A percentile compares a stretch with the other conserved stretches of the same genome.
Conservation (phyloP, 441 rosid species). For the Gossypium lobatum region DNA sequence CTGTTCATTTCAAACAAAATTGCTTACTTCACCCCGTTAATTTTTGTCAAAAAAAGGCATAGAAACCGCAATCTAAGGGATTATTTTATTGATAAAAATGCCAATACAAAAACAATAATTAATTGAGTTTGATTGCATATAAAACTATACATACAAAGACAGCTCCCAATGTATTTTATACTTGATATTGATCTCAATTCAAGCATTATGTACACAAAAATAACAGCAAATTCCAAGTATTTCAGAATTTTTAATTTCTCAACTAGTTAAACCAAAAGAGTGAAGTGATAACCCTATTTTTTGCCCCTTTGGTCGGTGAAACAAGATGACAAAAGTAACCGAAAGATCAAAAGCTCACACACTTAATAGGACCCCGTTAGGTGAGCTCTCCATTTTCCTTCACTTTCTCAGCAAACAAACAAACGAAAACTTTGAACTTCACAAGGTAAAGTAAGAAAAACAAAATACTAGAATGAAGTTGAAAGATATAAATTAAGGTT, state of each 20-base stretch:
- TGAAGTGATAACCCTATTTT: neutral
- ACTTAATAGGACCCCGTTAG: neutral
- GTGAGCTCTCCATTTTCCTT: conserved; percentile 1
- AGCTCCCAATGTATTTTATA: neutral
- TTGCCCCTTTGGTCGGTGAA: neutral
- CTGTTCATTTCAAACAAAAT: conserved; percentile 28
- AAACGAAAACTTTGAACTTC: neutral
- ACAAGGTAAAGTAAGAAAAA: neutral
- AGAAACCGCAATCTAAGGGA: neutral
- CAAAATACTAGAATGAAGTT: neutral
- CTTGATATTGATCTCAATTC: neutral
- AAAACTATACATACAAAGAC: no score
- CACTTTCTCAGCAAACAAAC: conserved; percentile 21
- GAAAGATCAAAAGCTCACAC: neutral
- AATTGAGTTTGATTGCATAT: neutral
- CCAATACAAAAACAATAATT: neutral
- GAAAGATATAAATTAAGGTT: neutral
- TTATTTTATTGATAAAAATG: neutral
- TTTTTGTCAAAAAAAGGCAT: no score
- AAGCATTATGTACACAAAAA: neutral
- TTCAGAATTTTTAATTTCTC: neutral
- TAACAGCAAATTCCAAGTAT: neutral
- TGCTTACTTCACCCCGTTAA: neutral
- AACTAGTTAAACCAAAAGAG: neutral
- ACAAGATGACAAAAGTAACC: neutral